Base-by-base conservation (phyloP, 179 eudicot genomes). In the Patellifolia procumbens region DNA sequence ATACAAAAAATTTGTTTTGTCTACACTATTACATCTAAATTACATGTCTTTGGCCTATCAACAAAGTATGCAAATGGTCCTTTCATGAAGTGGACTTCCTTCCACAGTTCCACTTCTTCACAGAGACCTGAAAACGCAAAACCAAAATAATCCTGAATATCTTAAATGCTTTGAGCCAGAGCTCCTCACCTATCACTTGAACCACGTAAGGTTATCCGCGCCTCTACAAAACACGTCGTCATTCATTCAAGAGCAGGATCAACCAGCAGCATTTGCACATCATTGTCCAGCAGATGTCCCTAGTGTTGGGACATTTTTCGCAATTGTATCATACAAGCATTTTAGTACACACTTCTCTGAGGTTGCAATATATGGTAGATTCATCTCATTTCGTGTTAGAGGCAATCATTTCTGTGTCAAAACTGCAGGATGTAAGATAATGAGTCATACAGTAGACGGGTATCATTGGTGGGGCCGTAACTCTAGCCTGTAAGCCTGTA, bases 401-500 rank as follows among this genome's bases (percentile, higher is more conserved):
- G 39, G 56, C 20, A 15, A 48, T 29, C 11, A 7, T 63, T 24
- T 32, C 60, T 7, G n/a, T n/a, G 53, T 55, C 80, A 55, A 72
- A 66, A 52, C 31, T 43, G 81, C 66, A 56, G 5, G 53, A n/a
- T n/a, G n/a, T n/a, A n/a, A n/a, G n/a, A 56, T 22, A 20, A 9
- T 16, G 1, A 45, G 16, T 37, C n/a, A n/a, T n/a, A n/a, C n/a
- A n/a, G n/a, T 16, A 67, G 34, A 45, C 64, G 35, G 35, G 24
- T 37, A 60, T 85, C 88, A 90, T 73, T 86, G 81, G 17, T 70
- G 85, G 19, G 92, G 92, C 62, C 82, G 88, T 56, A 95, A 49
- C 74, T 91, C 89, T 63, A 96, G 81, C 76, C 85, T 89, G 86
- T 93, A 96, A 32, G 97, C 96, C 85, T 90, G 97, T 72, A 96